Conservation (phyloP, 73 alveolate genomes). For the Durusdinium trenchii region DNA sequence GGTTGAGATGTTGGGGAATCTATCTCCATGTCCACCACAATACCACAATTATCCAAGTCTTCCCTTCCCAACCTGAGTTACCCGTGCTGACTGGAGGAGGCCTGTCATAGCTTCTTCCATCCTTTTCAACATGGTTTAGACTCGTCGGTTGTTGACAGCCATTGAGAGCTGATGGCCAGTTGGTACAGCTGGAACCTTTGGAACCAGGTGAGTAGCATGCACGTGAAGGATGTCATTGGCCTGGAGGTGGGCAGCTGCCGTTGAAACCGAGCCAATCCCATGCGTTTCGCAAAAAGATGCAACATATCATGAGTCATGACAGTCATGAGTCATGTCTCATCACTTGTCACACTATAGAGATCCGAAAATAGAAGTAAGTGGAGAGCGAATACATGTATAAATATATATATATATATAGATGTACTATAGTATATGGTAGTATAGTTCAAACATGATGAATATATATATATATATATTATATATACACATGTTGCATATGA, state of each 20-base stretch:
- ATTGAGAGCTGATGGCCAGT: background rate
- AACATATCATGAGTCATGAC: background rate
- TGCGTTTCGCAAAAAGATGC: too few species aligned
- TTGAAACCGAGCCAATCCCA: too few species aligned
- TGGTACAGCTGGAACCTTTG: background rate
- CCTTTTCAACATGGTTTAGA: background rate
- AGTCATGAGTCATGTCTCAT: background rate
- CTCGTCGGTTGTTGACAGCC: background rate
- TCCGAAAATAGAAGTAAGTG: background rate
- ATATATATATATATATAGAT: too few species aligned
- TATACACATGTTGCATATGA: background rate
- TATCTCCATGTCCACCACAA: too few species aligned
- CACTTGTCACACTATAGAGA: background rate
- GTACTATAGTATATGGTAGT: too few species aligned
- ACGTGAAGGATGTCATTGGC: background rate
- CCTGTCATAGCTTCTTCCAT: background rate
- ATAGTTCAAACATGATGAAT: too few species aligned
- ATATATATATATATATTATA: too few species aligned
- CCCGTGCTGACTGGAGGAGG: background rate
- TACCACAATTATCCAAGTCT: too few species aligned
- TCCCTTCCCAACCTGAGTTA: background rate
- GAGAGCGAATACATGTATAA: background rate
- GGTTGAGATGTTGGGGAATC: too few species aligned
- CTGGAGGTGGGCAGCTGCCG: background rate
- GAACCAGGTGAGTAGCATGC: background rate